phyloP scores from a whole-genome alignment of 1,139 yeast genomes.

The Zygoascus sp. region DNA sequence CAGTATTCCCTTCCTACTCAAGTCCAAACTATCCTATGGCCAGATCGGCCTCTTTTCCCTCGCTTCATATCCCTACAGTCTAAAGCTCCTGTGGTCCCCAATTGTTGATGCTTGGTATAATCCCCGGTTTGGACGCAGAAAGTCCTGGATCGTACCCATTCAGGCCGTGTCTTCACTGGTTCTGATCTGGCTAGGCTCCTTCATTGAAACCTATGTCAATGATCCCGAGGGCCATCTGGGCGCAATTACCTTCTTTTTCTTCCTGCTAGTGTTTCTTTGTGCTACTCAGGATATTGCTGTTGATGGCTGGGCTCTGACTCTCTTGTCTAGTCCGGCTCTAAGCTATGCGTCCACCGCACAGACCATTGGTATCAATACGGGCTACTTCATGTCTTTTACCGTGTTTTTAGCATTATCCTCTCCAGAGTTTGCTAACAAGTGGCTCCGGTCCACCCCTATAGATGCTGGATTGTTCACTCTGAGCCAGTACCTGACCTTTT shows the following conservation, averaged over 20 bases:
- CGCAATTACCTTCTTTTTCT: conserved; percentile 59
- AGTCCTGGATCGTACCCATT: conserved; percentile 93
- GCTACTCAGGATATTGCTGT: conserved; percentile 99
- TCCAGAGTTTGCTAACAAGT: conserved; percentile 86
- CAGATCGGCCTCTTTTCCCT: conserved; percentile 87
- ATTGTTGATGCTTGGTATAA: conserved; percentile 83
- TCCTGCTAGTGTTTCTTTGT: conserved; percentile 74
- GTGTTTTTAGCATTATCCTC: conserved; percentile 87
- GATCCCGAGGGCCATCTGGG: conserved; percentile 53
- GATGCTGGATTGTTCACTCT: conserved; percentile 66
- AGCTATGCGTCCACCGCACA: conserved; percentile 98
- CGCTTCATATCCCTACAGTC: conserved; percentile 91
- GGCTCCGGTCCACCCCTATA: conserved; percentile 56
- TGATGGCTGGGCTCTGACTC: conserved; percentile 97
- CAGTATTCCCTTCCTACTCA: conserved; percentile 85
- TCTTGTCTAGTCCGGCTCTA: conserved; percentile 69
- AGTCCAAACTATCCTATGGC: conserved; percentile 76
- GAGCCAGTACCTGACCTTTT: conserved; percentile 67
- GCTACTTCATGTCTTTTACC: conserved; percentile 88
- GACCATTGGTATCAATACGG: conserved; percentile 89
- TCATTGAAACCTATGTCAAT: conserved; percentile 49
- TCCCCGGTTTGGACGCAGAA: conserved; percentile 67
- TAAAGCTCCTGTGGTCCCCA: conserved; percentile 93
- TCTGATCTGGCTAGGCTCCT: conserved; percentile 57
- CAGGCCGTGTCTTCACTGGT: conserved; percentile 72